Evolutionary conservation across 2,329 filamentous ascomycete species (phyloP).

Genomic region (Phaeosphaeriaceae sp.): DNA sequence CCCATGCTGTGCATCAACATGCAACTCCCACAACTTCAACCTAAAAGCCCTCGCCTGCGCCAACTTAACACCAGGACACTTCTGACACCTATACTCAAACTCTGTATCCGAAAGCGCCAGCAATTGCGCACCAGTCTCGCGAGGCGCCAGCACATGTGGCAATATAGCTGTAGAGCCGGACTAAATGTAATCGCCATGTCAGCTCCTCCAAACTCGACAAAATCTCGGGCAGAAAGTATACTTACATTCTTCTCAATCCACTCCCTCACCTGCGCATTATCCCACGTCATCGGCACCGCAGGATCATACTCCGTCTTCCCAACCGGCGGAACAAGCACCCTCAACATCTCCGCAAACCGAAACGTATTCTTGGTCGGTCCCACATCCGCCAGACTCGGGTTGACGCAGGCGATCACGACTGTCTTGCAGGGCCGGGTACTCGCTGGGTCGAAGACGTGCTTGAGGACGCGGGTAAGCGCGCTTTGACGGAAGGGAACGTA

Average conservation of each 20-base stretch:
- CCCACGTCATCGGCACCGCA: conserved; percentile 49
- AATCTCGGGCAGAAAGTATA: conserved; percentile 1
- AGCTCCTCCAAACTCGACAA: neutral
- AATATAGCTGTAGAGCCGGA: conserved; percentile 50
- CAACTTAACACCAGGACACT: conserved; percentile 42
- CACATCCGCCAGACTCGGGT: conserved; percentile 55
- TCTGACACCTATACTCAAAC: conserved; percentile 52
- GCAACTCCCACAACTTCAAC: conserved; percentile 50
- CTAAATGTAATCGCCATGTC: conserved; percentile 29
- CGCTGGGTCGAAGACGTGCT: conserved; percentile 58
- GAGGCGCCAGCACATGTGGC: conserved; percentile 47
- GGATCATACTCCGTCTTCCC: conserved; percentile 30
- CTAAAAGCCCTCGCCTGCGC: conserved; percentile 54
- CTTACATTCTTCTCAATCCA: conserved; percentile 55
- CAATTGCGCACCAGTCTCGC: conserved; percentile 52
- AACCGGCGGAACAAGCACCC: conserved; percentile 45
- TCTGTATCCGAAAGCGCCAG: conserved; percentile 51
- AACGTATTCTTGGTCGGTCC: conserved; percentile 58
- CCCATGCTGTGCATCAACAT: neutral
- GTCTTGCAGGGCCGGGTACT: conserved; percentile 52
- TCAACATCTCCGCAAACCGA: conserved; percentile 58
- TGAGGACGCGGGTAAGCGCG: conserved; percentile 57
- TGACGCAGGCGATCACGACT: conserved; percentile 57
- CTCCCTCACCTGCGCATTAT: conserved; percentile 45
- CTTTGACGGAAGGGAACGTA: conserved; percentile 58